These are phyloP conservation scores for Epicoccum sorghinum DNA, from an alignment of 2,329 filamentous ascomycete species.

Conservation along the genomic window DNA sequence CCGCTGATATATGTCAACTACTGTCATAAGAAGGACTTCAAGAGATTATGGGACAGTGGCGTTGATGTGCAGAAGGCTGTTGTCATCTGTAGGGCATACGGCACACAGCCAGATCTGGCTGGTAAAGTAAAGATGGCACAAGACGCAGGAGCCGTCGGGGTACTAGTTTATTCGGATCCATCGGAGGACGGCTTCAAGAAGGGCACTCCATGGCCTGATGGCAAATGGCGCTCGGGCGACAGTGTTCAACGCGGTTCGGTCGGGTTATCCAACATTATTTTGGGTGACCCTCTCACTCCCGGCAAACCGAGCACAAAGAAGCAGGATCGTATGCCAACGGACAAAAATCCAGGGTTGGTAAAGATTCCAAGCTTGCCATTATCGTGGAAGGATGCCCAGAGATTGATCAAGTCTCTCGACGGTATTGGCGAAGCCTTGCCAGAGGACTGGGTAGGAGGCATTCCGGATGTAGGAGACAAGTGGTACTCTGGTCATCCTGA, in stretches of 20 bases:
- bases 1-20: slow-evolving; percentile 93
- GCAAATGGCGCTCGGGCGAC: slow-evolving; percentile 79
- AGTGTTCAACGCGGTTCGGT: slow-evolving; percentile 84
- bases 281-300: slow-evolving; percentile 91
- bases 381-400: slow-evolving; percentile 85
- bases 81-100: slow-evolving; percentile 81
- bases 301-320: slow-evolving; percentile 77
- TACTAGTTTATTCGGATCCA: slow-evolving; percentile 92
- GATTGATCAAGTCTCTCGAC: slow-evolving; percentile 75
- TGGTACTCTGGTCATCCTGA: slow-evolving; percentile 82
- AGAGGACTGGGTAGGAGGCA: slow-evolving; percentile 75
- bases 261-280: slow-evolving; percentile 77
- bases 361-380: slow-evolving; percentile 90
- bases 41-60: slow-evolving; percentile 70
- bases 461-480: slow-evolving; percentile 70
- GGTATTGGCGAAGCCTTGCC: slow-evolving; percentile 74
- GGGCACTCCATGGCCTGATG: slow-evolving; percentile 75
- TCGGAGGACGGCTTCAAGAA: slow-evolving; percentile 79
- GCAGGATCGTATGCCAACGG: slow-evolving; percentile 68
- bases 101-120: slow-evolving; percentile 72
- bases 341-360: slow-evolving; percentile 74
- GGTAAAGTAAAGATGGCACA: slow-evolving; percentile 92
- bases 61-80: slow-evolving; percentile 80
- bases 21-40: slow-evolving; percentile 83
- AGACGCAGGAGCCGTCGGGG: slow-evolving; percentile 81